These are phyloP conservation scores for Candida golubevii DNA, from an alignment of 805 yeast species.

Conservation along the genomic window DNA sequence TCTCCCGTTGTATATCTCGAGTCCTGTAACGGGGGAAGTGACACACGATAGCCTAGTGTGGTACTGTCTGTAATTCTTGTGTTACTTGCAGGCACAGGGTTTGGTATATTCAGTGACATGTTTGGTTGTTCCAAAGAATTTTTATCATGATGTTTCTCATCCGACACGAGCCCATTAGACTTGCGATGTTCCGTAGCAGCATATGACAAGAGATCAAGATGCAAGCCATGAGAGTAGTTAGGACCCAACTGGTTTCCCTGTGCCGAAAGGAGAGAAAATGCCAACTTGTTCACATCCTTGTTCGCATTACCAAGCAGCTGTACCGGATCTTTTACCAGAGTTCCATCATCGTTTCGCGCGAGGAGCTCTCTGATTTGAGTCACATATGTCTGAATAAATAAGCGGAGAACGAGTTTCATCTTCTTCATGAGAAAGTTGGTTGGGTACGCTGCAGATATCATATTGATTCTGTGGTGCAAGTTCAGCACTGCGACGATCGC, in stretches of 20 bases:
- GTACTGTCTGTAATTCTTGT: background rate
- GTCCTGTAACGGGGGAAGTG: background rate
- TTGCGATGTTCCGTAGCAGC: constrained; percentile 16
- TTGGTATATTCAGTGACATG: too few species aligned
- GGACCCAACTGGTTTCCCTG: constrained; percentile 3
- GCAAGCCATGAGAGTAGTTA: constrained; percentile 4
- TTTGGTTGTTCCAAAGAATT: background rate
- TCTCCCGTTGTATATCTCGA: background rate
- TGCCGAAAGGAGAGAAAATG: constrained; percentile 4
- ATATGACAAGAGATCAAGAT: constrained; percentile 17
- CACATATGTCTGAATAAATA: constrained; percentile 59
- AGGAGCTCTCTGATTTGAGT: constrained; percentile 44
- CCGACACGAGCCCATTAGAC: constrained; percentile 3
- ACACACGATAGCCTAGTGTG: background rate
- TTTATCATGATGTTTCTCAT: background rate
- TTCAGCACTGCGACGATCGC: constrained; percentile 35
- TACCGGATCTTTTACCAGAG: constrained; percentile 6
- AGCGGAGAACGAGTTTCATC: constrained; percentile 50
- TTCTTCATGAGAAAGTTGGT: constrained; percentile 50
- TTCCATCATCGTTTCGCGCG: constrained; percentile 20
- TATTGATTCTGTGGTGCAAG: constrained; percentile 24
- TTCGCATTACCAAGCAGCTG: constrained; percentile 15
- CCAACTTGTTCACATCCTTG: constrained; percentile 19
- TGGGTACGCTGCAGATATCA: constrained; percentile 26
- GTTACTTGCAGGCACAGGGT: background rate